phyloP scores from a whole-genome alignment of 2,329 filamentous ascomycete genomes.

The Ascomycota sp. region DNA sequence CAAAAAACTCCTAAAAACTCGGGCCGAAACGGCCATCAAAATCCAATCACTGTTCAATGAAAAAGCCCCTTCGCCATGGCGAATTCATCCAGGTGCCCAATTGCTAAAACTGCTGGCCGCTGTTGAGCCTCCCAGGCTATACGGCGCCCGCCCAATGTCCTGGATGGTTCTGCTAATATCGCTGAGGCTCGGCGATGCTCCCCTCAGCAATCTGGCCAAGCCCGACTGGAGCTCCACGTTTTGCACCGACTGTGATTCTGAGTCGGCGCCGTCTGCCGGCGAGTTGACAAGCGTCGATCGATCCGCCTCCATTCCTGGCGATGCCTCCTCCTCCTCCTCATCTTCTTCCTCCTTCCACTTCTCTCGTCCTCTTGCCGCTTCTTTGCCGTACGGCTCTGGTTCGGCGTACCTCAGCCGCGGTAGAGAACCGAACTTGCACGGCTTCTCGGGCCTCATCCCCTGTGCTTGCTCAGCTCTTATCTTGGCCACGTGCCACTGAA shows the following conservation, averaged over 20 bases:
- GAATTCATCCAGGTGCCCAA: not conserved
- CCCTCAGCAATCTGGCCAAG: not conserved
- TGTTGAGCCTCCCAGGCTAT: not conserved
- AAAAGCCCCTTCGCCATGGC: not conserved
- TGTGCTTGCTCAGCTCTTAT: slow-evolving; percentile 7
- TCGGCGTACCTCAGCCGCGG: slow-evolving; percentile 6
- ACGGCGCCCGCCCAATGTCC: not conserved
- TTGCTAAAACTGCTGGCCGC: slow-evolving; percentile 1
- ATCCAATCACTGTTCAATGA: not conserved
- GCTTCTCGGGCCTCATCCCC: slow-evolving; percentile 2
- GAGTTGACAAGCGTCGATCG: not conserved
- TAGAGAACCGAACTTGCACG: slow-evolving; percentile 5
- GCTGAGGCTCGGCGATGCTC: not conserved
- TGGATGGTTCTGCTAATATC: not conserved
- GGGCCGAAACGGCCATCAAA: too few relatives aligned
- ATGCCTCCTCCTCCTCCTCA: not conserved
- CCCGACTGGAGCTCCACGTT: not conserved
- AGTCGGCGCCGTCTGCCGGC: not conserved
- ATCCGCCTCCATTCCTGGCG: not conserved
- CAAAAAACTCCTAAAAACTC: too few relatives aligned
- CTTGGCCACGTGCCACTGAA: slow-evolving; percentile 14
- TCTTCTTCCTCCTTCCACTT: not conserved
- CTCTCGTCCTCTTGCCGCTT: not conserved
- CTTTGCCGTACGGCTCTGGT: slow-evolving; percentile 3
- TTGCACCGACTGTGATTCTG: not conserved